These are phyloP conservation scores for Articulospora tetracladia DNA, from an alignment of 495 filamentous ascomycete genomes.

Conservation along the genomic window DNA sequence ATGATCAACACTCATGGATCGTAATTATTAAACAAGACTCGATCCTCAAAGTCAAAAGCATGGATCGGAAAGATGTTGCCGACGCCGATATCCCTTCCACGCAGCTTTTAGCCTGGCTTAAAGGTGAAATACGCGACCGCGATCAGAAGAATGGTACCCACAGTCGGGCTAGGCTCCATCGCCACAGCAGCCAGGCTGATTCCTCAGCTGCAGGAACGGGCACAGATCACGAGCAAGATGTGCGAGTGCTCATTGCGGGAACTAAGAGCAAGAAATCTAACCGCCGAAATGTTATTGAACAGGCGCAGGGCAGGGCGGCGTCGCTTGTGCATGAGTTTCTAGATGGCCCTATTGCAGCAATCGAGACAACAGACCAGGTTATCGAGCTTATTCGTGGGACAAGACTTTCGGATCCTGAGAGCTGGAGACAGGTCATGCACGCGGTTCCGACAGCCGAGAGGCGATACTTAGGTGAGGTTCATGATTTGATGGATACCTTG, in stretches of 20 bases:
- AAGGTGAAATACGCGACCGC: conserved; percentile 76
- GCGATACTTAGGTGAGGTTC: conserved; percentile 81
- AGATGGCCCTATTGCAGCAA: conserved; percentile 76
- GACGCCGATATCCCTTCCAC: conserved; percentile 73
- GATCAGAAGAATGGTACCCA: conserved; percentile 53
- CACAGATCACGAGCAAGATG: conserved; percentile 61
- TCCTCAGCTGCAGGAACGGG: conserved; percentile 32
- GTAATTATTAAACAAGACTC: conserved; percentile 81
- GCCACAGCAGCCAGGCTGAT: conserved; percentile 27
- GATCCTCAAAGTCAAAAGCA: conserved; percentile 69
- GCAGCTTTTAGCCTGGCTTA: conserved; percentile 78
- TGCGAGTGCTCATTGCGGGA: conserved; percentile 75
- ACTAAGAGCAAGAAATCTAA: conserved; percentile 90
- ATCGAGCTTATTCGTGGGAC: conserved; percentile 75
- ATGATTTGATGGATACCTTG: conserved; percentile 66
- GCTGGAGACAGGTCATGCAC: conserved; percentile 82
- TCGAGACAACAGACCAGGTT: conserved; percentile 85
- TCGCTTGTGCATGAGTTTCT: conserved; percentile 61
- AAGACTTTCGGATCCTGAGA: conserved; percentile 74
- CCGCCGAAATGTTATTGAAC: conserved; percentile 77
- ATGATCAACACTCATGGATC: conserved; percentile 80
- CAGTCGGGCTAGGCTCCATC: conserved; percentile 35
- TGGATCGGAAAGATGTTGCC: conserved; percentile 63
- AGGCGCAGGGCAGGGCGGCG: conserved; percentile 61
- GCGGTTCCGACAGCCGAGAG: conserved; percentile 71